phyloP scores from a whole-genome alignment of 1,139 yeast species.

The Saccharomycopsis hybrid region DNA sequence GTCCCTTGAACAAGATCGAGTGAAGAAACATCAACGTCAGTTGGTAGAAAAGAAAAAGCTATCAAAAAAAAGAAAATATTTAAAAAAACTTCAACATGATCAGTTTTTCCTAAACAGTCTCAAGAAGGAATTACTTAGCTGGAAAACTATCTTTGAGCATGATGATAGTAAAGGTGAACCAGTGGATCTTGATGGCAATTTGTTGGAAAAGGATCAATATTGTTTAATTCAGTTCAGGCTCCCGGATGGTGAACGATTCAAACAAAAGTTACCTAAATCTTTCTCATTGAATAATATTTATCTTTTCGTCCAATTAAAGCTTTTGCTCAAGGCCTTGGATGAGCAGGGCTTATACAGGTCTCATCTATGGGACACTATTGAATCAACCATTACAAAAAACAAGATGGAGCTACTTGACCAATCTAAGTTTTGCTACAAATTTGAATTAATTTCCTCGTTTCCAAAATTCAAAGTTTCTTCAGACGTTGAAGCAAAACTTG shows the following conservation, averaged over 20 bases:
- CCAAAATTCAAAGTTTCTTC: constrained; percentile 17
- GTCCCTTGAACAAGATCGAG: constrained; percentile 41
- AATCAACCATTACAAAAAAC: too few species aligned
- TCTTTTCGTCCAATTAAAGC: constrained; percentile 46
- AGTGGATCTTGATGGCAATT: neutral
- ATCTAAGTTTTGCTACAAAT: neutral
- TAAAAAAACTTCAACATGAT: neutral
- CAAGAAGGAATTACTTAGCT: constrained; percentile 2
- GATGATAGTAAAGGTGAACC: constrained; percentile 1
- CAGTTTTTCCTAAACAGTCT: constrained; percentile 1
- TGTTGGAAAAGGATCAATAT: constrained; percentile 24
- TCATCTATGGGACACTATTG: neutral
- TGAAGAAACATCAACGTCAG: constrained; percentile 17
- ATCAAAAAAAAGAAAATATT: constrained; percentile 15
- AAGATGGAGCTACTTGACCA: neutral
- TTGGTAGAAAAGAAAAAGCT: constrained; percentile 28
- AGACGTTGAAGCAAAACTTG: neutral
- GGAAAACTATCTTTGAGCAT: neutral
- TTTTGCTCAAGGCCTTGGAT: constrained; percentile 24
- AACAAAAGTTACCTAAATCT: constrained; percentile 42
- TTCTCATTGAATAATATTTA: constrained; percentile 50
- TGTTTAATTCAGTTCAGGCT: constrained; percentile 38
- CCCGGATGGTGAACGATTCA: constrained; percentile 47
- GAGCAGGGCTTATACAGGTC: neutral
- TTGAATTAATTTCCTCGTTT: constrained; percentile 18